Base-by-base conservation (phyloP, 2,329 filamentous ascomycete species). In the Pseudocercospora macadamiae region DNA sequence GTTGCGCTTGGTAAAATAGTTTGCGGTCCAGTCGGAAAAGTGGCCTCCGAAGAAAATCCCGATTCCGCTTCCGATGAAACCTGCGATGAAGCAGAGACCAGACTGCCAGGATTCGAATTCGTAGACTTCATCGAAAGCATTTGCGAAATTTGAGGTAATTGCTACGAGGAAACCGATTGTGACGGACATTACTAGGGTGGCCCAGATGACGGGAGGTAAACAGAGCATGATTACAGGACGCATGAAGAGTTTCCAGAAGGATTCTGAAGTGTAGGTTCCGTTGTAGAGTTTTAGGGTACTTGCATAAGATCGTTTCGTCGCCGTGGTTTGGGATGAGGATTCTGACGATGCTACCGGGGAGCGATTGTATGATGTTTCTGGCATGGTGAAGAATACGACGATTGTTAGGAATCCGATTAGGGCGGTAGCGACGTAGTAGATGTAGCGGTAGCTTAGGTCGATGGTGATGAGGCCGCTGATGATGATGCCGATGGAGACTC, bases 201-300 rank as follows among this genome's bases (percentile, higher is more conserved):
- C 80, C 82, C 82, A 85, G 2, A 85, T 70, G 0, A 86, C 79
- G 0, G 80, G 76, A 4, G 83, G 83, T 1, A 86, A 73, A 2
- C 76, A 56, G 9, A 68, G 57, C 25, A 85, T 70, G 2, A 77
- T 74, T 18, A 85, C 66, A 1, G 83, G 83, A 0, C 83, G 79
- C 6, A 80, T 36, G 55, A 80, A 75, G 64, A 86, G 77, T 57
- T 76, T 80, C 54, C 74, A 67, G 1, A 83, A 55, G 26, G 75
- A 76, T 66, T 85, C 82, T 3, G 72, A 58, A 0, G 82, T 84
- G 54, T 77, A 72, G 0, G 62, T 72, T 2, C 73, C 72, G 57
- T 74, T 69, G 60, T 75, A 82, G n/a, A 83, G 39, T 23, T 44
- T 44, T 9, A 44, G 39, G 39, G 16, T 21, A 19, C 10, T 7